These are phyloP conservation scores for Creolimax fragrantissima DNA, from an alignment of 78 protist genomes.

Conservation along the genomic window DNA sequence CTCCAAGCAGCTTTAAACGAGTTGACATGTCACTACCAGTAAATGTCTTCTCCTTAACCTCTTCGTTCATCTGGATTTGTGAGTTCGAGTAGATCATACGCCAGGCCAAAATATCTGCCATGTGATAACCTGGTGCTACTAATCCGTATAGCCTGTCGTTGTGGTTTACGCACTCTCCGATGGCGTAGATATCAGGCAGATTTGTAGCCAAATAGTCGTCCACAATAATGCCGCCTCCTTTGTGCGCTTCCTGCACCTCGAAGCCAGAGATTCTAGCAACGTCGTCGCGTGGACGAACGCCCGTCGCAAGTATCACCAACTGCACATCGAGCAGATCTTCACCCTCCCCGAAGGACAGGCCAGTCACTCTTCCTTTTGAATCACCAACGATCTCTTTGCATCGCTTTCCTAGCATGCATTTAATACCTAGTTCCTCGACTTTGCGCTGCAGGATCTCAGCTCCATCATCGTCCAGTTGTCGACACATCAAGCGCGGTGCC, in stretches of 20 bases:
- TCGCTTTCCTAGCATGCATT: not conserved
- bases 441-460: not conserved
- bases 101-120: not conserved
- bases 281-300: not conserved
- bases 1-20: not conserved
- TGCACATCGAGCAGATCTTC: not conserved
- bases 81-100: not conserved
- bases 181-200: not conserved
- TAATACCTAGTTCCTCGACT: not conserved
- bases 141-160: not conserved
- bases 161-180: not conserved
- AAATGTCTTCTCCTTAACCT: not conserved
- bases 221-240: not conserved
- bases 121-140: not conserved
- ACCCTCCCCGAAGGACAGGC: not conserved
- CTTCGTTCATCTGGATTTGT: not conserved
- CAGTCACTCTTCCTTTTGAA: not conserved
- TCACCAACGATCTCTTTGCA: not conserved
- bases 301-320: not conserved
- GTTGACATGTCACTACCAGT: slow-evolving; percentile 10
- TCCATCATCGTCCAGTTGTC: not conserved
- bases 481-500: not conserved
- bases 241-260: not conserved
- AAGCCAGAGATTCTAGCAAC: not conserved
- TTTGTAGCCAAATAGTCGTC: not conserved